Percentiles rank a stretch among this genome's conserved stretches.
Conservation (phyloP, 2,329 filamentous ascomycete genomes). For the Pseudocercospora fijiensis region DNA sequence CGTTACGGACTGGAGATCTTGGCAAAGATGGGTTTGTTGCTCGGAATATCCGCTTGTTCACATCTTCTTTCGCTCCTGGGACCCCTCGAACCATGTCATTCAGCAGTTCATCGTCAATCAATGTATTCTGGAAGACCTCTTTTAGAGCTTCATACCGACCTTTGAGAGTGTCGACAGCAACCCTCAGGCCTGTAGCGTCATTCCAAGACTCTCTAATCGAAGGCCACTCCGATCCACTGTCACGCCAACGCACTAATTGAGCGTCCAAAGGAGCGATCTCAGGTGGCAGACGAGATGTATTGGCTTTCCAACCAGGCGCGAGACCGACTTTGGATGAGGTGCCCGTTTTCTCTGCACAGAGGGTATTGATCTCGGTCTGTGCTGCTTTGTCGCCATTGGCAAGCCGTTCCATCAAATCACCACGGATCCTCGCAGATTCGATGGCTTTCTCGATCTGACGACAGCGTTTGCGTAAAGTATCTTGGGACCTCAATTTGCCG, state of each 20-base stretch:
- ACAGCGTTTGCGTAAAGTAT: neutral
- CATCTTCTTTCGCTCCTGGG: conserved; percentile 10
- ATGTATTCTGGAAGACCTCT: neutral
- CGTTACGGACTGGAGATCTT: neutral
- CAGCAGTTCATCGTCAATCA: conserved; percentile 10
- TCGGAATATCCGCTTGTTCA: conserved; percentile 11
- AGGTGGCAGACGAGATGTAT: neutral
- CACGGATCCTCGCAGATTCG: neutral
- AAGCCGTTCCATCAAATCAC: neutral
- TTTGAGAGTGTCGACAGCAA: conserved; percentile 4
- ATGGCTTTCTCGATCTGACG: neutral
- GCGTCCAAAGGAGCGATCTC: conserved; percentile 14
- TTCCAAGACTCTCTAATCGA: conserved; percentile 10
- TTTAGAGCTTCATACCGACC: conserved; percentile 13
- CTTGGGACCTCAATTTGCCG: neutral
- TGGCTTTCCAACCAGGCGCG: neutral
- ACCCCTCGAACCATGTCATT: neutral
- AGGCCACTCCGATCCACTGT: conserved; percentile 9
- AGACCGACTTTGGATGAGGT: neutral
- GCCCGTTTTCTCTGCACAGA: neutral
- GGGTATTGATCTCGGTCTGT: neutral
- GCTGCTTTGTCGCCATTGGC: neutral
- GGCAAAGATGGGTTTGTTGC: neutral
- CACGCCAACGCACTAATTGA: conserved; percentile 17
- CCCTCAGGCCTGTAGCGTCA: neutral